Evolutionary conservation across 129 eudicot genomes (phyloP).

Genomic region (Saussurea involucrata): DNA sequence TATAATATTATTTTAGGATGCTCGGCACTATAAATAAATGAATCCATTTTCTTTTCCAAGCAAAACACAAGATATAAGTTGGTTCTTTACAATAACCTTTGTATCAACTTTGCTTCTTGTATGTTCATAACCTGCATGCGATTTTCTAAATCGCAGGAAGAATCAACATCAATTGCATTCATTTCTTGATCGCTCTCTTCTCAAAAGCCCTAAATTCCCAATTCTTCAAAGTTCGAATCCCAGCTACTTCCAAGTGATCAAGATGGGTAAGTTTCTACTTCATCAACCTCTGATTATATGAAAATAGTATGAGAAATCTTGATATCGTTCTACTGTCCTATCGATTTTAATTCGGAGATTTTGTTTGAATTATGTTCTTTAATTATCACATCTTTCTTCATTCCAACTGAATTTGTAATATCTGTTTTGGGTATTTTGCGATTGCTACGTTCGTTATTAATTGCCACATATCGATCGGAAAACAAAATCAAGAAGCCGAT

Average conservation of each 20-base stretch:
- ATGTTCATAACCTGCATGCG: too few relatives aligned
- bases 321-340: not conserved
- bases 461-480: too few relatives aligned
- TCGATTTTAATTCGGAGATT: not conserved
- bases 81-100: too few relatives aligned
- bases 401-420: not conserved
- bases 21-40: not conserved
- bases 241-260: not conserved
- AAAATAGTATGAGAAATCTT: not conserved
- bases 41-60: not conserved
- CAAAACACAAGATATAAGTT: not conserved
- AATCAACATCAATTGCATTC: too few relatives aligned
- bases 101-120: too few relatives aligned
- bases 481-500: too few relatives aligned
- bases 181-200: too few relatives aligned
- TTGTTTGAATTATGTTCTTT: not conserved
- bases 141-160: too few relatives aligned
- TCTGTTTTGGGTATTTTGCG: not conserved
- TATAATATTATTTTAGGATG: not conserved
- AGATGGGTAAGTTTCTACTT: conserved; percentile 4
- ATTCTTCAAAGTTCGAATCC: not conserved
- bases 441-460: not conserved
- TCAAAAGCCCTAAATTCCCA: too few relatives aligned
- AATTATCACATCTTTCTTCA: not conserved
- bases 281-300: not conserved